Conservation (phyloP, 306 rosid genomes). For the Malus orientalis region DNA sequence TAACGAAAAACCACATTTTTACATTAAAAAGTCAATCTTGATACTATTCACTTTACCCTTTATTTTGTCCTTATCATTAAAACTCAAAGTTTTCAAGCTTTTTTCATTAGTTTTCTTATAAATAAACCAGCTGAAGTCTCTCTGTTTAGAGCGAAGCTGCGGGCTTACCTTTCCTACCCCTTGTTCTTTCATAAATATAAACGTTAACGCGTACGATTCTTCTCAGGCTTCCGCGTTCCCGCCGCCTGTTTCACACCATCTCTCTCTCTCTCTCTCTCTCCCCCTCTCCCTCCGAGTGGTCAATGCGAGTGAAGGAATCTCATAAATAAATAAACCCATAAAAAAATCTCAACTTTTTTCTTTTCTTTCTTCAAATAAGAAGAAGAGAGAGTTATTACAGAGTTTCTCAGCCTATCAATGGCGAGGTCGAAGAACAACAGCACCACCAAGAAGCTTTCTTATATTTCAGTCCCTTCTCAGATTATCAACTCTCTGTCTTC, state of each 20-base stretch:
- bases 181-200: neutral
- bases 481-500: slow-evolving; percentile 77
- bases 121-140: neutral
- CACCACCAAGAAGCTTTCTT: slow-evolving; percentile 51
- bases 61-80: too few species aligned
- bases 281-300: neutral
- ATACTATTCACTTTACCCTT: too few species aligned
- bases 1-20: too few species aligned
- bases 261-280: neutral
- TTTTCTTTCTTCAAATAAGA: neutral
- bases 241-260: slow-evolving; percentile 21
- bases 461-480: slow-evolving; percentile 95
- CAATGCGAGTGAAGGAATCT: neutral
- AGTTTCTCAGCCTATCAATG: slow-evolving; percentile 29
- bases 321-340: slow-evolving; percentile 6
- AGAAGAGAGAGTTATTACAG: neutral
- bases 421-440: slow-evolving; percentile 60
- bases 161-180: neutral
- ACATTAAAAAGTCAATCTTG: too few species aligned
- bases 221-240: slow-evolving; percentile 12
- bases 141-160: too few species aligned
- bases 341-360: neutral
- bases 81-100: too few species aligned
- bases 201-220: slow-evolving; percentile 8
- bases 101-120: neutral